Conservation (phyloP, 331 rosid genomes). For the Quercus phellos region DNA sequence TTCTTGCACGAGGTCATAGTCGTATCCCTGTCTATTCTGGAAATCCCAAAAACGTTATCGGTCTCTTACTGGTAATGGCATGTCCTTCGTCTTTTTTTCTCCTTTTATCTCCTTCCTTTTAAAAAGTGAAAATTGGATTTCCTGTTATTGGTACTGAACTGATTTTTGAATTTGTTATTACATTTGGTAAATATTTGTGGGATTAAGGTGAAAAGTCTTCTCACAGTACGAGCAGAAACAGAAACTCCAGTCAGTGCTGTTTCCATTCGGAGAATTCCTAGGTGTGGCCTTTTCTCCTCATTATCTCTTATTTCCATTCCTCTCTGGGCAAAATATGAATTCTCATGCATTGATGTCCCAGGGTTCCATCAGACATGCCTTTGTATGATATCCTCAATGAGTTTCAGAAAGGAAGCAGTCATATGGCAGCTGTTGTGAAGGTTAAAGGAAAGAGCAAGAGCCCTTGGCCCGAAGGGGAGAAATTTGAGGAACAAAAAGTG, state of each 20-base stretch:
- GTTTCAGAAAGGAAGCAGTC: slow-evolving; percentile 96
- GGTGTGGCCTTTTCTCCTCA: slow-evolving; percentile 44
- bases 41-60: slow-evolving; percentile 75
- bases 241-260: slow-evolving; percentile 95
- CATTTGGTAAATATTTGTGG: slow-evolving; percentile 11
- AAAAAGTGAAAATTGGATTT: neutral
- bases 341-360: slow-evolving; percentile 30
- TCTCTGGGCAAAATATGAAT: slow-evolving; percentile 3
- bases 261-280: slow-evolving; percentile 87
- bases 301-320: slow-evolving; percentile 3
- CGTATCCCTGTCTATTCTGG: slow-evolving; percentile 93
- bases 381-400: slow-evolving; percentile 90
- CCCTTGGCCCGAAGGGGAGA: slow-evolving; percentile 44
- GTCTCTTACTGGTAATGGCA: slow-evolving; percentile 64
- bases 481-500: slow-evolving; percentile 32
- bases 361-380: slow-evolving; percentile 98
- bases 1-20: slow-evolving; percentile 97
- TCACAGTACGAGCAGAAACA: slow-evolving; percentile 91
- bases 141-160: neutral
- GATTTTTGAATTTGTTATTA: neutral
- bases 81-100: neutral
- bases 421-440: slow-evolving; percentile 96
- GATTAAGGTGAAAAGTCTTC: slow-evolving; percentile 88
- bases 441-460: slow-evolving; percentile 52
- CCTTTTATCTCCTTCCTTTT: neutral